Conservation (phyloP, 352 stramenopile genomes). For the Pythium pectinolyticum region DNA sequence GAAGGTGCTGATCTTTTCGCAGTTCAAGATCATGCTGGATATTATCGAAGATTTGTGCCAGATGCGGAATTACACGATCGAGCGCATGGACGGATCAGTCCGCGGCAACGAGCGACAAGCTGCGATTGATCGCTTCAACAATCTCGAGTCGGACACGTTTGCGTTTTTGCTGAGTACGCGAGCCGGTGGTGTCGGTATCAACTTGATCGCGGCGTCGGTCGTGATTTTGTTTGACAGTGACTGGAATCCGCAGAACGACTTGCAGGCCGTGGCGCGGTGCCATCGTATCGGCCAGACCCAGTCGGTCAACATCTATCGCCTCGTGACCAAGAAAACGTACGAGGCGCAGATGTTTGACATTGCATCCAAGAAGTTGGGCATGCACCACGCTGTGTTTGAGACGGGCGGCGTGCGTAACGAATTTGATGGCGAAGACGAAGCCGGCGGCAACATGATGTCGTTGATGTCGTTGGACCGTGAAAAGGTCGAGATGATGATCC, state of each 20-base stretch:
- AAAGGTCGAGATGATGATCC: slow-evolving; percentile 98
- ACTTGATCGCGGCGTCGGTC: slow-evolving; percentile 90
- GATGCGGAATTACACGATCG: slow-evolving; percentile 84
- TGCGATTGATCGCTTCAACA: slow-evolving; percentile 98
- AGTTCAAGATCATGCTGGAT: slow-evolving; percentile 99
- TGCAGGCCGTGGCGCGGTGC: slow-evolving; percentile 97
- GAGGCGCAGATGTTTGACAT: slow-evolving; percentile 99
- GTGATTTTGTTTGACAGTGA: slow-evolving; percentile 94
- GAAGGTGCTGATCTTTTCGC: slow-evolving; percentile 99
- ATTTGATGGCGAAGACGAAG: slow-evolving; percentile 95
- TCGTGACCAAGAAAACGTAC: slow-evolving; percentile 99
- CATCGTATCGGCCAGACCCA: slow-evolving; percentile 99
- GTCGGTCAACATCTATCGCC: slow-evolving; percentile 98
- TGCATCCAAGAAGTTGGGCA: slow-evolving; percentile 97
- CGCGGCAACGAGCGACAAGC: slow-evolving; percentile 97
- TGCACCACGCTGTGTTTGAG: slow-evolving; percentile 98
- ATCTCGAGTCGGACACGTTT: slow-evolving; percentile 93
- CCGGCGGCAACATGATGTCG: slow-evolving; percentile 89
- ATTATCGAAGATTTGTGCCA: slow-evolving; percentile 92
- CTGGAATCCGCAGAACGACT: slow-evolving; percentile 99
- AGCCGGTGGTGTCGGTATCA: slow-evolving; percentile 97
- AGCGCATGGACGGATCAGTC: slow-evolving; percentile 96
- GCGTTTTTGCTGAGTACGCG: slow-evolving; percentile 96
- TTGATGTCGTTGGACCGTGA: slow-evolving; percentile 94
- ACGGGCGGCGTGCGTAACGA: slow-evolving; percentile 90